Percentiles rank a stretch among this genome's conserved stretches.
Evolutionary conservation across 2,329 filamentous ascomycete genomes (phyloP).

Genomic region (Monilinia polystroma): DNA sequence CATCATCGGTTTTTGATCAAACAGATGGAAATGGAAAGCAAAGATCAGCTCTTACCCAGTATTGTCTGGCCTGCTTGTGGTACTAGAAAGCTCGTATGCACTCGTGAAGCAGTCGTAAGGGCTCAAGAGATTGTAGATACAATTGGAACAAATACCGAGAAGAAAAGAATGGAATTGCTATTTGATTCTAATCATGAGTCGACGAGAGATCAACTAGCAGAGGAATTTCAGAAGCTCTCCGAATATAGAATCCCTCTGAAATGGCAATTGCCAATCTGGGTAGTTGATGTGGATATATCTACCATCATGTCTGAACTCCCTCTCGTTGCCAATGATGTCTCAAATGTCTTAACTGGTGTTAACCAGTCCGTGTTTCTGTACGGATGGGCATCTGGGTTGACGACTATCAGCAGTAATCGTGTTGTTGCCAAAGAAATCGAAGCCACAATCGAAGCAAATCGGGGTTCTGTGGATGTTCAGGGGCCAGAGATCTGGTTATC

Average conservation of each 20-base stretch:
- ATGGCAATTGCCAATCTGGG: slow-evolving; percentile 58
- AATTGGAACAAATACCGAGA: slow-evolving; percentile 59
- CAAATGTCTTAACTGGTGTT: slow-evolving; percentile 53
- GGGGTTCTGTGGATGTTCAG: slow-evolving; percentile 45
- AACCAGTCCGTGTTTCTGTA: slow-evolving; percentile 68
- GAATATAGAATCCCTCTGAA: slow-evolving; percentile 52
- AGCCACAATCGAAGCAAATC: slow-evolving; percentile 52
- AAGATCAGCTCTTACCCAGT: slow-evolving; percentile 57
- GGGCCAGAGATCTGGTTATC: slow-evolving; percentile 66
- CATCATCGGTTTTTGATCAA: slow-evolving; percentile 37
- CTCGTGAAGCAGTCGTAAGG: slow-evolving; percentile 58
- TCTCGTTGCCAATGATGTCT: slow-evolving; percentile 45
- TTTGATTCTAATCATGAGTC: slow-evolving; percentile 43
- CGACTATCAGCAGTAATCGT: slow-evolving; percentile 66
- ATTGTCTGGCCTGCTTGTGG: slow-evolving; percentile 62
- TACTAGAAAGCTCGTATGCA: slow-evolving; percentile 57
- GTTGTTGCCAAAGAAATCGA: slow-evolving; percentile 63
- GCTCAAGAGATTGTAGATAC: slow-evolving; percentile 64
- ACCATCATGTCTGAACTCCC: slow-evolving; percentile 45
- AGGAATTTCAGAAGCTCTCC: slow-evolving; percentile 48
- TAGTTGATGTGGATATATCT: slow-evolving; percentile 49
- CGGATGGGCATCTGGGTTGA: slow-evolving; percentile 58
- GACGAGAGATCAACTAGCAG: slow-evolving; percentile 33
- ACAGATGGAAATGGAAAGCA: slow-evolving; percentile 63
- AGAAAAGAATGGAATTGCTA: slow-evolving; percentile 54